Evolutionary conservation across 1,284 basidiomycete genomes (phyloP).

Genomic region (Tilletiaria anomala): DNA sequence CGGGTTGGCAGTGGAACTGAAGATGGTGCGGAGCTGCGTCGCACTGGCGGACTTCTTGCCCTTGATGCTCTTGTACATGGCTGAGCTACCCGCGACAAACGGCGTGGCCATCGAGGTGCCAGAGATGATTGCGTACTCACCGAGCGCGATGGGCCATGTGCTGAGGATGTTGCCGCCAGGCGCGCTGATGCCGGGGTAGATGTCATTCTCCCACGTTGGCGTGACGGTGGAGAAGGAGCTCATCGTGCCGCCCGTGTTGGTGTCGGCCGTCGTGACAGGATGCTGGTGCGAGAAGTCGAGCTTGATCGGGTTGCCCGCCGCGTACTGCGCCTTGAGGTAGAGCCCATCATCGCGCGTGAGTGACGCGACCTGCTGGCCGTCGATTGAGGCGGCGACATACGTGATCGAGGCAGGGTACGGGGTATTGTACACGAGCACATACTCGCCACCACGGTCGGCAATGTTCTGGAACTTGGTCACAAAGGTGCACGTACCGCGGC

Average conservation of each 20-base stretch:
- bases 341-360: slow-evolving; percentile 17
- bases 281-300: slow-evolving; percentile 47
- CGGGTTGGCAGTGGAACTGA: slow-evolving; percentile 50
- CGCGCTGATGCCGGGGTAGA: slow-evolving; percentile 50
- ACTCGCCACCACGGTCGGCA: slow-evolving; percentile 37
- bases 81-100: slow-evolving; percentile 53
- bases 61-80: slow-evolving; percentile 50
- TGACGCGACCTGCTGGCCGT: slow-evolving; percentile 15
- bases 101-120: slow-evolving; percentile 40
- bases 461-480: slow-evolving; percentile 24
- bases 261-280: slow-evolving; percentile 41
- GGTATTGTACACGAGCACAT: slow-evolving; percentile 21
- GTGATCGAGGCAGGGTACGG: slow-evolving; percentile 34
- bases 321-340: slow-evolving; percentile 42
- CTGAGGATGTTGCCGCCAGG: slow-evolving; percentile 47
- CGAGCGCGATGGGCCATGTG: slow-evolving; percentile 17
- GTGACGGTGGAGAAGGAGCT: slow-evolving; percentile 50
- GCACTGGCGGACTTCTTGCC: slow-evolving; percentile 39
- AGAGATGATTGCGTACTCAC: slow-evolving; percentile 44
- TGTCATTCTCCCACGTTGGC: slow-evolving; percentile 50
- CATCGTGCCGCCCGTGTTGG: slow-evolving; percentile 47
- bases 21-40: slow-evolving; percentile 43
- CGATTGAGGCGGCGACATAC: slow-evolving; percentile 11
- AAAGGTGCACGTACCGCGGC: slow-evolving; percentile 26
- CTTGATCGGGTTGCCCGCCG: slow-evolving; percentile 41